Conservation (phyloP, 345 rosid species). For the Brassica juncea region DNA sequence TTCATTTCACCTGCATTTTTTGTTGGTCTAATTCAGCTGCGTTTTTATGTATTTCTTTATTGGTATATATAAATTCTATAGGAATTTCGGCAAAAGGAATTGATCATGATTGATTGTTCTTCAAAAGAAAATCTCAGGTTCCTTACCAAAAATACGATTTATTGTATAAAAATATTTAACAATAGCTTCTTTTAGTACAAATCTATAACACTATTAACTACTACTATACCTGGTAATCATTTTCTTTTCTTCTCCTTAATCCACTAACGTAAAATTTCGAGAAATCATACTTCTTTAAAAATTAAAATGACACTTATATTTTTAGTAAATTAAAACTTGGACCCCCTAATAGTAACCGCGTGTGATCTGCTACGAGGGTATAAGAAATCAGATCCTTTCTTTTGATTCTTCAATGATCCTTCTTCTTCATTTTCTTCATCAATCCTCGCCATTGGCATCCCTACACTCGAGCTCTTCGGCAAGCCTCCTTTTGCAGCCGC, state of each 20-base stretch:
- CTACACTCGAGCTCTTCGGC: slow-evolving; percentile 57
- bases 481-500: slow-evolving; percentile 17
- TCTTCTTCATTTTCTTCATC: slow-evolving; percentile 52
- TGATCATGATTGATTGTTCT: neutral
- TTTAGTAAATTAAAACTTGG: slow-evolving; percentile 27
- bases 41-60: neutral
- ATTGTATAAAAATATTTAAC: neutral
- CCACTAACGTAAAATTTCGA: neutral
- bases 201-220: neutral
- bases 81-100: neutral
- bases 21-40: neutral
- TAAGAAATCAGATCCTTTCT: slow-evolving; percentile 30
- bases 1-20: neutral
- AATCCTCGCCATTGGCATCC: slow-evolving; percentile 53
- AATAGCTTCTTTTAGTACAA: neutral
- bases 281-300: neutral
- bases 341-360: slow-evolving; percentile 39
- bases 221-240: slow-evolving; percentile 4
- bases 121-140: neutral
- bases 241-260: neutral
- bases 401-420: slow-evolving; percentile 26
- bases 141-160: neutral
- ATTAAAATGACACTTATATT: neutral
- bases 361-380: slow-evolving; percentile 52
- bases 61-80: neutral